Evolutionary conservation across 2,329 filamentous ascomycete species (phyloP), one percentile per base, ranked within the genome.

Genomic region (Cytospora paraplurivora): DNA sequence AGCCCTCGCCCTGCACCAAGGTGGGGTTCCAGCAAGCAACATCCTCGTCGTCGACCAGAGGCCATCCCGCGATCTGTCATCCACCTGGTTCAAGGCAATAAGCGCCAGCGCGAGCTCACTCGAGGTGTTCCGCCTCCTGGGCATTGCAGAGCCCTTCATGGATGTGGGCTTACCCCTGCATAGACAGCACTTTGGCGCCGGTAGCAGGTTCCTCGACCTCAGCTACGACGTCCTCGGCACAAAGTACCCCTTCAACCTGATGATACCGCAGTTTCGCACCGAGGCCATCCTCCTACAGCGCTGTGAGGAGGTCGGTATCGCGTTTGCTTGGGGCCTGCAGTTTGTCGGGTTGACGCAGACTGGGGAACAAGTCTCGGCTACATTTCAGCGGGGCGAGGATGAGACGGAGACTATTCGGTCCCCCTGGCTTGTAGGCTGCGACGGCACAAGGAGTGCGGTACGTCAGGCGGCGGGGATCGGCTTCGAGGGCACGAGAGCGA

Each of bases 381-480:
- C 33, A 1, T 47, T 66, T 17, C 50, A 21, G 13, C 3, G 27
- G 7, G 50, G 44, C 35, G 6, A n/a, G 6, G 38, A 32, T 6
- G 19, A 27, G 1, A 19, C 11, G 2, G 56, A 69, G 32, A 60
- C 34, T 0, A 74, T 75, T 33, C 61, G 62, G 12, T 70, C 65
- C 6, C 70, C 71, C 33, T 79, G 77, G 73, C 72, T 79, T 3
- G 73, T 79, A 1, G 78, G 78, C 13, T 79, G 77, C 59, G 78
- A 81, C 64, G 77, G 77, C 17, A 77, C 76, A 4, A 73, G 73
- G 17, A 79, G 77, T 64, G 63, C 68, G 4, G 69, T 79, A n/a
- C 74, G 78, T 61, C 72, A 73, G 54, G 68, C 72, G n/a, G 75
- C 72, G 0, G 74, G 73, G 2, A 75, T 79, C 64, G 68, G 71